Evolutionary conservation across 768 basidiomycete genomes (phyloP).

Genomic region (Lactifluus piperatus): DNA sequence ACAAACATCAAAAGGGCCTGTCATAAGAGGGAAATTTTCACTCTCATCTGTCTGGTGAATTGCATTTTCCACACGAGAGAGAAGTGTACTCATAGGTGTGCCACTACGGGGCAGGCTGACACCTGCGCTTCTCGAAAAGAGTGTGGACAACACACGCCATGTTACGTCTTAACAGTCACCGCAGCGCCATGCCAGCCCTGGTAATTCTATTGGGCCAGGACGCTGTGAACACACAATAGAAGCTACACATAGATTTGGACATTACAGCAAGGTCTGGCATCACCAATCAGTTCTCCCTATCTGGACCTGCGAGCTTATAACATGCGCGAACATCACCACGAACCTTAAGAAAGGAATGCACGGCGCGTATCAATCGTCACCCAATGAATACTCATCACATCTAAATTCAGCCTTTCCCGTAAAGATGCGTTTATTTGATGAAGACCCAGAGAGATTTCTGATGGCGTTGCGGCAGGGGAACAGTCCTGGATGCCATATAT

Average conservation of each 20-base stretch:
- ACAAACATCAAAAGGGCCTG: not conserved
- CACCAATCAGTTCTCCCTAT: not conserved
- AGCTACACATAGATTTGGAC: not conserved
- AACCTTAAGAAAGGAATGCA: not conserved
- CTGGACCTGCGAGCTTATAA: not conserved
- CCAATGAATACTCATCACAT: not conserved
- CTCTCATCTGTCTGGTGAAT: not conserved
- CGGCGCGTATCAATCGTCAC: not conserved
- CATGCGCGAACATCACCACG: slow-evolving; percentile 3
- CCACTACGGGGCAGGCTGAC: not conserved
- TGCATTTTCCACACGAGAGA: not conserved
- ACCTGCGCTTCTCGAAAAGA: not conserved
- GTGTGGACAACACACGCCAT: not conserved
- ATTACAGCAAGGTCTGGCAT: not conserved
- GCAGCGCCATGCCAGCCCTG: not conserved
- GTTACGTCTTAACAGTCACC: not conserved
- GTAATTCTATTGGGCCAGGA: not conserved
- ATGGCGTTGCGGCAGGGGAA: not conserved
- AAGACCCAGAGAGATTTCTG: not conserved
- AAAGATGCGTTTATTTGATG: not conserved
- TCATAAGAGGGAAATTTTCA: not conserved
- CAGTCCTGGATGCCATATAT: not conserved
- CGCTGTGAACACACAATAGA: not conserved
- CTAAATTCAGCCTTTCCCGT: not conserved
- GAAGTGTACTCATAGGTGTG: not conserved